These are phyloP conservation scores for Sporothrix curviconia DNA, from an alignment of 2,329 filamentous ascomycete genomes.

Conservation along the genomic window DNA sequence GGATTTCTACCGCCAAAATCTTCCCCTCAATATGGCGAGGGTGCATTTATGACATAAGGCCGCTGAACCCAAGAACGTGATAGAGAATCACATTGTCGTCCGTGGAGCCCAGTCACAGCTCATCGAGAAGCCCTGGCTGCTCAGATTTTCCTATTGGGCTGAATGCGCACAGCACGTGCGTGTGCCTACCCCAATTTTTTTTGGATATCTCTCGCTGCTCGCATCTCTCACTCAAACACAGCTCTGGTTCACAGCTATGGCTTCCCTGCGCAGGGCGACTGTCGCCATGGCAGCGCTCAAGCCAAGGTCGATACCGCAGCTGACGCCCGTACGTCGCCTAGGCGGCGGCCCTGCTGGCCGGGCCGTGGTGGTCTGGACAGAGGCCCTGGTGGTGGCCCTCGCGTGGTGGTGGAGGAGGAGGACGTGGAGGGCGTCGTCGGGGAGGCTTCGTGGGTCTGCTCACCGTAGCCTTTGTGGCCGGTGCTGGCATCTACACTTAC, in stretches of 20 bases:
- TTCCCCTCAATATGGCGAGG: conserved; percentile 2
- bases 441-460: conserved; percentile 12
- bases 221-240: background rate
- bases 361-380: no score
- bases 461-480: conserved; percentile 17
- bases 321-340: conserved; percentile 8
- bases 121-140: no score
- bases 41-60: background rate
- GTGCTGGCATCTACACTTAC: conserved; percentile 21
- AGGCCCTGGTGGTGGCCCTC: no score
- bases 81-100: no score
- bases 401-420: no score
- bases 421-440: background rate
- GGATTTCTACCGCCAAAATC: background rate
- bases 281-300: background rate
- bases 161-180: no score
- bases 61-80: no score
- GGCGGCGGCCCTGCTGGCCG: background rate
- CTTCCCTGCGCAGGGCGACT: conserved; percentile 11
- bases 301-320: background rate
- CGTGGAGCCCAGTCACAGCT: no score
- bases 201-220: background rate
- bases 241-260: conserved; percentile 11
- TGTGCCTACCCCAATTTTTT: background rate
- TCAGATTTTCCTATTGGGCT: no score